Base-by-base conservation (phyloP, 2,329 filamentous ascomycete genomes). In the Ophiostoma ulmi region DNA sequence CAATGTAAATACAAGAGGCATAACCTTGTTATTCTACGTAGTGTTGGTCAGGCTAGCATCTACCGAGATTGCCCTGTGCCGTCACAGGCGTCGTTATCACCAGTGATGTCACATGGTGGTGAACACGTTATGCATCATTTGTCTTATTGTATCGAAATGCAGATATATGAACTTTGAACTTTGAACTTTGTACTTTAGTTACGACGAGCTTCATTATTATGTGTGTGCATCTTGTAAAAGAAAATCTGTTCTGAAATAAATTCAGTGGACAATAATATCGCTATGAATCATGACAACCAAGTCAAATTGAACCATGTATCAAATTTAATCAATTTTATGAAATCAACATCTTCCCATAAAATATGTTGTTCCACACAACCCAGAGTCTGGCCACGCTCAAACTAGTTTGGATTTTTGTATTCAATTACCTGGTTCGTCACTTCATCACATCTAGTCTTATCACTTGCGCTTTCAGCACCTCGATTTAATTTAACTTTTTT, bases 391-490 rank as follows among this genome's bases (percentile, higher is more conserved):
- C 8, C 10, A 58, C n/a, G 17, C 52, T 10, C 52, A 26, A 58
- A 26, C 52, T 22, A 58, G 52, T 26, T 13, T 58, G 8, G 52
- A 31, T 58, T 58, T 58, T 58, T 48, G 17, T n/a, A 58, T 58
- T 35, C 58, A 20, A 35, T 63, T 31, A 35, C 58, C 22, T 63
- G 58, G 26, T 63, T 35, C 58, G 26, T 63, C 58, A 63, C 58
- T 20, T 63, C 58, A 63, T 63, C 58, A 63, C 58, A 63, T 63
- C 55, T 58, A 22, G n/a, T 22, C 58, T 31, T 35, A 63, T 36
- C 55, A 61, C 55, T 26, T 61, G 22, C 55, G 35, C 13, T 17
- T n/a, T 26, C 52, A 26, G 22, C 52, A 58, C 52, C 11, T 26
- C 6, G 52, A 22, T 58, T 26, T 58, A 58, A 58, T 58, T 31